Conservation (phyloP, 768 basidiomycete species). For the Chalciporus pseudorubinellus region DNA sequence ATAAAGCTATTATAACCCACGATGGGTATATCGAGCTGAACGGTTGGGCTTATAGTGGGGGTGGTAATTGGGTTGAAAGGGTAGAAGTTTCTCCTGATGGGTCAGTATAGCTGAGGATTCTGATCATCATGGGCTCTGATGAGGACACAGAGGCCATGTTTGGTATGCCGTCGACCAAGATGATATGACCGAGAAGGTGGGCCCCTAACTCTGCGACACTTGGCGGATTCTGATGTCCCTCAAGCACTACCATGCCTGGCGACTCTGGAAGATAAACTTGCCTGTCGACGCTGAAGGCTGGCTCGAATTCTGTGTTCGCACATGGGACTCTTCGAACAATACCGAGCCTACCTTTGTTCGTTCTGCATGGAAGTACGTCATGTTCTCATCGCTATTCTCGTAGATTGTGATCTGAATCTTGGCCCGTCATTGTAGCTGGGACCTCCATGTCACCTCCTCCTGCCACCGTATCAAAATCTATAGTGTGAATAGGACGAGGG, state of each 20-base stretch:
- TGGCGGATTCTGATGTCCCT: neutral
- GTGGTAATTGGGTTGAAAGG: slow-evolving; percentile 54
- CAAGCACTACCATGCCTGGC: slow-evolving; percentile 54
- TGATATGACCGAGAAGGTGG: slow-evolving; percentile 16
- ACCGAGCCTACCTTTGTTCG: slow-evolving; percentile 55
- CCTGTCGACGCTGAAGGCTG: slow-evolving; percentile 56
- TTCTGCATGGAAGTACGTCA: slow-evolving; percentile 52
- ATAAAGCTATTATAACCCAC: slow-evolving; percentile 47
- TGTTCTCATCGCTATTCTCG: neutral
- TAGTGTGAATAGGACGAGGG: slow-evolving; percentile 45
- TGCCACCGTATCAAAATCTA: slow-evolving; percentile 54
- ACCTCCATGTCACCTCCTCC: slow-evolving; percentile 53
- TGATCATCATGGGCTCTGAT: neutral
- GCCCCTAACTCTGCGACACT: slow-evolving; percentile 5
- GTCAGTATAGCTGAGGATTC: neutral
- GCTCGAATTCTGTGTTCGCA: slow-evolving; percentile 54
- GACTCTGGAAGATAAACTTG: slow-evolving; percentile 50
- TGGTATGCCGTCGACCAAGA: slow-evolving; percentile 17
- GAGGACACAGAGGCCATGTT: slow-evolving; percentile 9
- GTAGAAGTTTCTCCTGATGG: slow-evolving; percentile 45
- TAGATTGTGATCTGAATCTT: neutral
- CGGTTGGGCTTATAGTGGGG: slow-evolving; percentile 46
- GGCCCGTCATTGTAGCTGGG: slow-evolving; percentile 36
- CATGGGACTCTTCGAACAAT: slow-evolving; percentile 59
- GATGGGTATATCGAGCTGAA: slow-evolving; percentile 44